Percentiles rank a stretch among this genome's conserved stretches.
Evolutionary conservation across 192 early-diverging fungal species (phyloP).

Genomic region (Helicostylum pulchrum): DNA sequence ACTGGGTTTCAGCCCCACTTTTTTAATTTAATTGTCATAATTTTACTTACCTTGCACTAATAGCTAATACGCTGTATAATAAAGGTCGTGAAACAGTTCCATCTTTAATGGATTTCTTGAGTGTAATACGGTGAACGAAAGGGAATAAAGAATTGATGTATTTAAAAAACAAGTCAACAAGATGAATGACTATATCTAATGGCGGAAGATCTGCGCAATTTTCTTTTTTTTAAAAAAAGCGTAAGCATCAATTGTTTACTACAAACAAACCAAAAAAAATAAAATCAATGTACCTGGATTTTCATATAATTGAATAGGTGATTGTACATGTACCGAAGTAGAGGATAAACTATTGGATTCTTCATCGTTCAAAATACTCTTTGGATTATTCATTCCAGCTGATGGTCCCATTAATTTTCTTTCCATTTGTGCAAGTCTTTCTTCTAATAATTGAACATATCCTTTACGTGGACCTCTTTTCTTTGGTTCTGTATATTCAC

Average conservation of each 20-base stretch:
- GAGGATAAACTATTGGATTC: background rate
- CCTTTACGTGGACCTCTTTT: slow-evolving; percentile 34
- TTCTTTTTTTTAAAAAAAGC: background rate
- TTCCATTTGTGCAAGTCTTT: slow-evolving; percentile 24
- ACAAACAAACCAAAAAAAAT: background rate
- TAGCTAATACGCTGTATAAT: slow-evolving; percentile 44
- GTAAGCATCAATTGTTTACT: background rate
- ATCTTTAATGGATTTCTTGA: slow-evolving; percentile 41
- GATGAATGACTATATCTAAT: slow-evolving; percentile 43
- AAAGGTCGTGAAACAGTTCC: slow-evolving; percentile 44
- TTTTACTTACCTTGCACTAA: slow-evolving; percentile 37
- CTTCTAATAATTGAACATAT: slow-evolving; percentile 33
- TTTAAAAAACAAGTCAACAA: slow-evolving; percentile 47
- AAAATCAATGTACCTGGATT: background rate
- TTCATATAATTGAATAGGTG: slow-evolving; percentile 15
- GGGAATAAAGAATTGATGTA: slow-evolving; percentile 43
- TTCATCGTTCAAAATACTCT: background rate
- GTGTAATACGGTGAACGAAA: slow-evolving; percentile 44
- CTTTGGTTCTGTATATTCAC: slow-evolving; percentile 21
- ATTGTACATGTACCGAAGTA: background rate
- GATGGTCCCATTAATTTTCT: slow-evolving; percentile 8
- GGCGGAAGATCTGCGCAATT: slow-evolving; percentile 32
- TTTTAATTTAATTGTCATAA: background rate
- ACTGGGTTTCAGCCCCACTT: too few species aligned
- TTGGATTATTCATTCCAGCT: background rate